These are phyloP conservation scores for Penicillium lagena DNA, from an alignment of 495 filamentous ascomycete genomes.

Conservation along the genomic window DNA sequence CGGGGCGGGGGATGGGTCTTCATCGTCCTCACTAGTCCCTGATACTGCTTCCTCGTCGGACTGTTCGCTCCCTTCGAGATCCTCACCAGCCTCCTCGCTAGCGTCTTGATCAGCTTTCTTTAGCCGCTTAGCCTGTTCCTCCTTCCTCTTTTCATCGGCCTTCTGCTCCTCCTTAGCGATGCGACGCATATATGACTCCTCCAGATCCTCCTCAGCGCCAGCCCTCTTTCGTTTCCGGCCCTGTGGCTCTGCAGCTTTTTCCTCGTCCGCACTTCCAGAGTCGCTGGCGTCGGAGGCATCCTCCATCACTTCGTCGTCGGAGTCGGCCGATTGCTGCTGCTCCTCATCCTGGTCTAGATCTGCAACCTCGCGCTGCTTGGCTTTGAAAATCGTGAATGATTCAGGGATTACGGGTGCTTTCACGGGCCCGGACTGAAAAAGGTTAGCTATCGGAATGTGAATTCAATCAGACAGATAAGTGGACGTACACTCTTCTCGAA, in stretches of 20 bases:
- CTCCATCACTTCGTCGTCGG: slow-evolving; percentile 38
- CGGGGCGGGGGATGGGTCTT: slow-evolving; percentile 22
- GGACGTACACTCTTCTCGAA: slow-evolving; percentile 74
- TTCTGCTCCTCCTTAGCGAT: slow-evolving; percentile 54
- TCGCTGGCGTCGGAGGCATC: slow-evolving; percentile 35
- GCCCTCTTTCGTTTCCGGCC: slow-evolving; percentile 74
- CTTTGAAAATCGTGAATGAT: slow-evolving; percentile 21
- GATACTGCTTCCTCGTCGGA: slow-evolving; percentile 19
- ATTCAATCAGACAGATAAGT: neutral
- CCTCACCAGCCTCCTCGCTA: slow-evolving; percentile 9
- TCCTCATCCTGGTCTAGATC: slow-evolving; percentile 17
- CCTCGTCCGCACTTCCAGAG: slow-evolving; percentile 22
- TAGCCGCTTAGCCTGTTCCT: slow-evolving; percentile 19
- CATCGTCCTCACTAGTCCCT: slow-evolving; percentile 9
- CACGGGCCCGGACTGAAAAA: slow-evolving; percentile 59
- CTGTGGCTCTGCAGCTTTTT: slow-evolving; percentile 31
- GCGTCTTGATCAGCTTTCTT: slow-evolving; percentile 8
- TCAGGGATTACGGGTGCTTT: slow-evolving; percentile 45
- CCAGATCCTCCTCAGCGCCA: slow-evolving; percentile 66
- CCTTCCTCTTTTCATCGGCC: slow-evolving; percentile 33
- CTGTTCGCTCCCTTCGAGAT: slow-evolving; percentile 10
- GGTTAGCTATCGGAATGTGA: slow-evolving; percentile 4
- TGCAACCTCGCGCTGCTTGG: slow-evolving; percentile 23
- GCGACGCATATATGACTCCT: slow-evolving; percentile 72
- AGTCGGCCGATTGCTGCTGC: slow-evolving; percentile 33